Percentiles rank a stretch among this genome's conserved stretches.
Conservation (phyloP, 768 basidiomycete species). For the Obba rivulosa region DNA sequence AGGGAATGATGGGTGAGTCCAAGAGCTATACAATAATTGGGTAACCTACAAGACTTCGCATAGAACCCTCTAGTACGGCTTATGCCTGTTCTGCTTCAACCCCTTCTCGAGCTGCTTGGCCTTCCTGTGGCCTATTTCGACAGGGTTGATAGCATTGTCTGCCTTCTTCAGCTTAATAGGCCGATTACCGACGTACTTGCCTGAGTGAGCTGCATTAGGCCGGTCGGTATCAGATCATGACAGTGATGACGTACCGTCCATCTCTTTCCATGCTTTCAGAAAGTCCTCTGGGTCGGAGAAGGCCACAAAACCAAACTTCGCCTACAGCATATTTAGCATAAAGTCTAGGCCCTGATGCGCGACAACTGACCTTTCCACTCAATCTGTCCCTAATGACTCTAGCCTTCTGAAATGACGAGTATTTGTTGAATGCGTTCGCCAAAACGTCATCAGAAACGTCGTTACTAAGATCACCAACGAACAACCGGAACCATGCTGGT, state of each 20-base stretch:
- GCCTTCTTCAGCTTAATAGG: conserved; percentile 98
- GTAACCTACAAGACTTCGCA: neutral
- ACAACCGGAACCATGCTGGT: conserved; percentile 93
- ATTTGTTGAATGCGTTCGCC: conserved; percentile 89
- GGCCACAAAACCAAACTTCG: conserved; percentile 95
- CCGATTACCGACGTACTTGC: conserved; percentile 97
- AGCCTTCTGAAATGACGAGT: conserved; percentile 89
- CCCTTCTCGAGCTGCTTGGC: conserved; percentile 88
- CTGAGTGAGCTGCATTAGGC: conserved; percentile 31
- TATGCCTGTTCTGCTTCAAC: conserved; percentile 79
- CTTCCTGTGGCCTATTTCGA: conserved; percentile 91
- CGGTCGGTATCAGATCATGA: neutral
- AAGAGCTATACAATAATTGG: no score
- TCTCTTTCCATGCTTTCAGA: conserved; percentile 97
- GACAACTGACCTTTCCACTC: conserved; percentile 72
- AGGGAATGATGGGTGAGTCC: no score
- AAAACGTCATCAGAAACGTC: conserved; percentile 97
- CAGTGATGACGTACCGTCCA: conserved; percentile 70
- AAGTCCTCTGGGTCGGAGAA: conserved; percentile 99
- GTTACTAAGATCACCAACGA: conserved; percentile 96
- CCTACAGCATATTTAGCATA: conserved; percentile 38
- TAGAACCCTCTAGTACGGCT: conserved; percentile 56
- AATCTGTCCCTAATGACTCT: conserved; percentile 92
- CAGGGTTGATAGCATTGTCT: conserved; percentile 81
- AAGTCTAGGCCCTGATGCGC: conserved; percentile 4